Base-by-base conservation (phyloP, 352 stramenopile genomes). In the Phytophthora vignae region DNA sequence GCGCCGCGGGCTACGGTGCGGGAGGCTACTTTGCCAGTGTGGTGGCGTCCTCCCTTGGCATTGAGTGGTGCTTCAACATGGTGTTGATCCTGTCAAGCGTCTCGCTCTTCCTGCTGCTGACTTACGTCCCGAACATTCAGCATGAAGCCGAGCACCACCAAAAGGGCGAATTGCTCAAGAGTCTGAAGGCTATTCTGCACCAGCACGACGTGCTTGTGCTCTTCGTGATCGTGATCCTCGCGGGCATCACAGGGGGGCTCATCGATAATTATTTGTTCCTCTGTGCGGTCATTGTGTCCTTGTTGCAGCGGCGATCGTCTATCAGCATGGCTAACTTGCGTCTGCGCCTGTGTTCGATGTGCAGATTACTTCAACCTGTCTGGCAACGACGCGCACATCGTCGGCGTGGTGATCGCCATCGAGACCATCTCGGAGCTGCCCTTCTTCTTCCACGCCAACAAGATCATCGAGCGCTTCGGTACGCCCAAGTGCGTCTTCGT, bases 401-500 rank as follows among this genome's bases (percentile, higher is more conserved):
- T 86, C 17, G 79, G 79, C 11, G 62, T 75, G 42, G 79, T 78
- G 21, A 81, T 82, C 33, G 64, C 67, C 31, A 55, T 82, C 25
- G 70, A 84, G 58, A 86, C 76, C 19, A 57, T 81, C 21, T 84
- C 76, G 44, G 76, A 86, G 66, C 59, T 86, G 14, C 79, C 79
- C 2, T 76, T 81, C 55, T 84, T 86, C 73, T 86, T 82, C 67
- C 62, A 83, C 49, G 76, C 79, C n/a, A 78, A 86, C 62, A 73
- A 73, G 31, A 78, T 86, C 55, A 69, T 84, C 54, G 73, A 81
- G 29, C 65, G 71, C 54, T 79, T 73, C 22, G 74, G 79, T 15
- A 86, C 77, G 25, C 27, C 71, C 38, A 82, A 71, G 36, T 79
- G 75, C 61, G 56, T 86, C n/a, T 25, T 67, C 53, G 50, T 72